Conservation (phyloP, 768 basidiomycete genomes). For the Suillus luteus region DNA sequence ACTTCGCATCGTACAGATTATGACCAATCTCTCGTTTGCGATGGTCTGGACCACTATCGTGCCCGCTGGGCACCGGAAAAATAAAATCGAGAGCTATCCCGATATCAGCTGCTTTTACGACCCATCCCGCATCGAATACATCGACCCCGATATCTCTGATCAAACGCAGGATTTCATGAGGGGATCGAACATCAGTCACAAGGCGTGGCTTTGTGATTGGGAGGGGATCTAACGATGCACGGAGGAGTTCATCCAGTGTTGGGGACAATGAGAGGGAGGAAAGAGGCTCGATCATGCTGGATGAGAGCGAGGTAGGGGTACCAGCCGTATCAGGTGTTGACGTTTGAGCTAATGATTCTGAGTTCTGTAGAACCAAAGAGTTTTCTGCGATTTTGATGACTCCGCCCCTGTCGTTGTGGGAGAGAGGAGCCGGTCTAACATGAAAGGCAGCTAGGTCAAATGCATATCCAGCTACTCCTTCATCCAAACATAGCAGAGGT, state of each 20-base stretch:
- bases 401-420: not conserved
- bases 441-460: constrained; percentile 63
- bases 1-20: constrained; percentile 65
- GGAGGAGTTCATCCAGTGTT: constrained; percentile 45
- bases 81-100: constrained; percentile 80
- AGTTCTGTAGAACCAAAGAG: constrained; percentile 19
- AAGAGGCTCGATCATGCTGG: constrained; percentile 3
- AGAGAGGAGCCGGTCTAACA: constrained; percentile 19
- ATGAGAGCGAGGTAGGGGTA: not conserved
- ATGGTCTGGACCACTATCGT: constrained; percentile 4
- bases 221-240: constrained; percentile 59
- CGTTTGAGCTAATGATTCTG: constrained; percentile 13
- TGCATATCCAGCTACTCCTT: constrained; percentile 68
- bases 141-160: constrained; percentile 70
- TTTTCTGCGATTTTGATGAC: constrained; percentile 12
- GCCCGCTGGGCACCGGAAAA: constrained; percentile 52
- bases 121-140: constrained; percentile 76
- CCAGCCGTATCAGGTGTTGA: constrained; percentile 14
- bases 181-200: constrained; percentile 54
- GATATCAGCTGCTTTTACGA: constrained; percentile 60
- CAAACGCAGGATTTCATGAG: constrained; percentile 75
- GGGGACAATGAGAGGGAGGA: constrained; percentile 6
- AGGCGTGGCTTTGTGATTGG: constrained; percentile 63
- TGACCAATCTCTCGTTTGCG: constrained; percentile 55
- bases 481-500: constrained; percentile 60